Conservation (phyloP, 371 early-diverging fungal genomes). For the Rhizopus sp. region DNA sequence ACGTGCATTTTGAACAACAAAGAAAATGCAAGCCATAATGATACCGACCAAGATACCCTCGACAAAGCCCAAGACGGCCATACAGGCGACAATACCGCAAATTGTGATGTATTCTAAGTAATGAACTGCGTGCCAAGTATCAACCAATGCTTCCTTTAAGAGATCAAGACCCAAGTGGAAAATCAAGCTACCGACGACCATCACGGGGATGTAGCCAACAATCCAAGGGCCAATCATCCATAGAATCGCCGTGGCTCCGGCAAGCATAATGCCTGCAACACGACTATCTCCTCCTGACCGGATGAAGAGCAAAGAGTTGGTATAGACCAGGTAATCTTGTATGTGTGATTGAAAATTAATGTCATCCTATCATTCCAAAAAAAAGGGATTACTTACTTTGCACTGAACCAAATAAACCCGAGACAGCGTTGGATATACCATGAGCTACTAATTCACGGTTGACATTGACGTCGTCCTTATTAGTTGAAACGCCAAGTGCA, state of each 20-base stretch:
- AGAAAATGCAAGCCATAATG: constrained; percentile 90
- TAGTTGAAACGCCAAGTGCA: constrained; percentile 89
- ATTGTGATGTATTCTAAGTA: constrained; percentile 90
- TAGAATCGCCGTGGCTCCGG: constrained; percentile 73
- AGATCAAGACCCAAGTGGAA: constrained; percentile 95
- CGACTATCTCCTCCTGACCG: constrained; percentile 89
- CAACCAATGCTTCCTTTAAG: constrained; percentile 84
- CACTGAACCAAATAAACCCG: constrained; percentile 78
- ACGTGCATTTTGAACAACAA: constrained; percentile 85
- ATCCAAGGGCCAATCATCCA: constrained; percentile 86
- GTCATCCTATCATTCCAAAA: neutral
- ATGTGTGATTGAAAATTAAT: neutral
- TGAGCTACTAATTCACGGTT: constrained; percentile 95
- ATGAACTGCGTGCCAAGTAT: constrained; percentile 83
- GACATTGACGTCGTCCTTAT: constrained; percentile 83
- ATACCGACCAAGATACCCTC: constrained; percentile 95
- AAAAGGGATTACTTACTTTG: constrained; percentile 65
- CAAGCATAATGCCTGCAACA: constrained; percentile 85
- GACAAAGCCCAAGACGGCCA: constrained; percentile 90
- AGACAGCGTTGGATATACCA: constrained; percentile 84
- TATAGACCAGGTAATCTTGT: constrained; percentile 84
- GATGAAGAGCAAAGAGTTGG: constrained; percentile 90
- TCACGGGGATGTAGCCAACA: constrained; percentile 89
- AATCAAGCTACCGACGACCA: constrained; percentile 92
- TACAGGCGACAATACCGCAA: constrained; percentile 76